phyloP scores from a whole-genome alignment of 2,329 filamentous ascomycete species.

The Botryotinia globosa region DNA sequence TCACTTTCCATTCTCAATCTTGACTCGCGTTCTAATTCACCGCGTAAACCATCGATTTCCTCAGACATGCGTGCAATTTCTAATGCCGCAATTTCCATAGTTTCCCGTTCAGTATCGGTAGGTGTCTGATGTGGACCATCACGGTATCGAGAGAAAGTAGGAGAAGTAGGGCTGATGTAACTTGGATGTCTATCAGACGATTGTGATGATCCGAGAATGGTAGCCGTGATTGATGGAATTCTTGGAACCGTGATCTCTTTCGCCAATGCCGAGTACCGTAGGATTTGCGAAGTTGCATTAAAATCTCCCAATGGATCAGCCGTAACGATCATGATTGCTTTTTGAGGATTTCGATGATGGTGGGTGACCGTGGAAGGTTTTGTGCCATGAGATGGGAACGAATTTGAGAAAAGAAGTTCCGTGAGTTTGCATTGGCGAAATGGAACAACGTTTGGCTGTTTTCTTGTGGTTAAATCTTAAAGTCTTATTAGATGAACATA shows the following conservation, averaged over 20 bases:
- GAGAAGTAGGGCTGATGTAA: conserved; percentile 20
- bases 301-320: conserved; percentile 91
- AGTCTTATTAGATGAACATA: not conserved
- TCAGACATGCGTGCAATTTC: conserved; percentile 78
- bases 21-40: conserved; percentile 68
- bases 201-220: conserved; percentile 47
- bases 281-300: conserved; percentile 93
- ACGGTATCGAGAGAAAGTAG: conserved; percentile 31
- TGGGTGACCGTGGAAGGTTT: conserved; percentile 17
- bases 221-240: conserved; percentile 76
- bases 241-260: conserved; percentile 90
- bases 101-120: conserved; percentile 54
- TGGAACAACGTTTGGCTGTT: conserved; percentile 67
- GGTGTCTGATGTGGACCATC: conserved; percentile 38
- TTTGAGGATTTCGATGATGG: conserved; percentile 64
- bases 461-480: conserved; percentile 22
- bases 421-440: conserved; percentile 84
- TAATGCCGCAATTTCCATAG: conserved; percentile 76
- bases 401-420: conserved; percentile 84
- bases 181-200: not conserved
- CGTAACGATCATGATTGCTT: conserved; percentile 92
- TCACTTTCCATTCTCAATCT: conserved; percentile 70
- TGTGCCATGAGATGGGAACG: conserved; percentile 51
- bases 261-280: conserved; percentile 89
- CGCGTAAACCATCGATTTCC: conserved; percentile 72